Conservation (phyloP, 495 filamentous ascomycete species). For the Tuber melanosporum region DNA sequence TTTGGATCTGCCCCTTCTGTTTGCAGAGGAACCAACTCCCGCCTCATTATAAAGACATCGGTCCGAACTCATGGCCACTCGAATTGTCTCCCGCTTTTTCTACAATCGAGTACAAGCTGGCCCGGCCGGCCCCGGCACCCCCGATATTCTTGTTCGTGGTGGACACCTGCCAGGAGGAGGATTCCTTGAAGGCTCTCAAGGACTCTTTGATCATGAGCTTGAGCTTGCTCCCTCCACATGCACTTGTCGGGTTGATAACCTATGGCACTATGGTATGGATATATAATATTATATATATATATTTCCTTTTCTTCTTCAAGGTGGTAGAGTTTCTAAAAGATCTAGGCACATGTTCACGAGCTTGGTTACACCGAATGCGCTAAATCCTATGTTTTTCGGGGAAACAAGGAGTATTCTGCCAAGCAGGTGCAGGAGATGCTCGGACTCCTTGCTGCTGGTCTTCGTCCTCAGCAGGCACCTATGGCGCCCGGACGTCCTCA, state of each 20-base stretch:
- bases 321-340: not conserved
- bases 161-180: constrained; percentile 97
- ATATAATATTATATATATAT: not conserved
- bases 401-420: constrained; percentile 91
- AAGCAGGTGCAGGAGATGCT: constrained; percentile 99
- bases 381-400: constrained; percentile 99
- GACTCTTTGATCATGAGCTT: constrained; percentile 97
- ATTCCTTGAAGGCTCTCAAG: constrained; percentile 90
- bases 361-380: constrained; percentile 96
- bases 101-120: constrained; percentile 94
- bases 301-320: not conserved
- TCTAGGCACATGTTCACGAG: constrained; percentile 89
- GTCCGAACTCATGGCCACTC: constrained; percentile 84
- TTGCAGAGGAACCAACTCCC: constrained; percentile 90
- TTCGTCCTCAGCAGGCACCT: constrained; percentile 69
- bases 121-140: constrained; percentile 83
- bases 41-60: constrained; percentile 98
- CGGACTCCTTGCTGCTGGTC: constrained; percentile 60
- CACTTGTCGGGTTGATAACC: constrained; percentile 90
- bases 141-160: constrained; percentile 98
- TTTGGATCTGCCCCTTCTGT: constrained; percentile 99
- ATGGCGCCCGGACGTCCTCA: constrained; percentile 61
- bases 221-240: constrained; percentile 84
- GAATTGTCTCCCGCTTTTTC: constrained; percentile 91
- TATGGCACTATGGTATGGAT: constrained; percentile 85